A percentile compares a stretch with the other conserved stretches of the same genome.
Evolutionary conservation across 495 filamentous ascomycete species (phyloP).

Genomic region (Schizothecium vesticola): DNA sequence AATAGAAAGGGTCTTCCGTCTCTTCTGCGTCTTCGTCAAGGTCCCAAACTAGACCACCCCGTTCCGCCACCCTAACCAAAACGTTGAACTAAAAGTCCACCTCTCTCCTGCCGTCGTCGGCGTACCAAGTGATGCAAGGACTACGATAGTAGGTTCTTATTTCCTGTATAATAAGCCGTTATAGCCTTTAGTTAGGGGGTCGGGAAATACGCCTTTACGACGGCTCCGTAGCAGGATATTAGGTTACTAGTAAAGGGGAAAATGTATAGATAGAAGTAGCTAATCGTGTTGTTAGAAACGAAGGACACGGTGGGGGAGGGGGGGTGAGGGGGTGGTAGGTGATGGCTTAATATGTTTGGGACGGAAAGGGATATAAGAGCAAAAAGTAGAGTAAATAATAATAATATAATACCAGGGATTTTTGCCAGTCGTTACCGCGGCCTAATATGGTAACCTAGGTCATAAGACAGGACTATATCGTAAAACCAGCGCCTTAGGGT

Average conservation of each 20-base stretch:
- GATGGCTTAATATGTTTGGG: no score
- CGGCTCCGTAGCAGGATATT: not conserved
- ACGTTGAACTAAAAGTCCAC: not conserved
- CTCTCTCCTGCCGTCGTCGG: not conserved
- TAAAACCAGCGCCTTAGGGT: no score
- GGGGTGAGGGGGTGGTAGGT: no score
- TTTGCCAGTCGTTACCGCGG: no score
- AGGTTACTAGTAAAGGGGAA: not conserved
- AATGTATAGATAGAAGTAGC: not conserved
- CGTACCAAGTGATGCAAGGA: not conserved
- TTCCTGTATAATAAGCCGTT: slow-evolving; percentile 9
- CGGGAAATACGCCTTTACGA: not conserved
- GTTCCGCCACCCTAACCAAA: not conserved
- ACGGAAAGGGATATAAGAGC: no score
- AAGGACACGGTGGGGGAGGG: no score
- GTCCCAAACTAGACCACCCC: no score
- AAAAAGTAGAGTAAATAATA: no score
- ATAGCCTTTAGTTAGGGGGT: not conserved
- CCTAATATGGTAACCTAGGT: no score
- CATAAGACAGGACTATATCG: no score
- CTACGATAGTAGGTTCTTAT: slow-evolving; percentile 1
- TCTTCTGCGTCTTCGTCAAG: not conserved
- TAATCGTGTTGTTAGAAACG: no score
- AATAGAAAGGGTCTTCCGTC: not conserved
- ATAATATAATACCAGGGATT: no score